Conservation (phyloP, 306 rosid genomes). For the Crataegus laevigata region DNA sequence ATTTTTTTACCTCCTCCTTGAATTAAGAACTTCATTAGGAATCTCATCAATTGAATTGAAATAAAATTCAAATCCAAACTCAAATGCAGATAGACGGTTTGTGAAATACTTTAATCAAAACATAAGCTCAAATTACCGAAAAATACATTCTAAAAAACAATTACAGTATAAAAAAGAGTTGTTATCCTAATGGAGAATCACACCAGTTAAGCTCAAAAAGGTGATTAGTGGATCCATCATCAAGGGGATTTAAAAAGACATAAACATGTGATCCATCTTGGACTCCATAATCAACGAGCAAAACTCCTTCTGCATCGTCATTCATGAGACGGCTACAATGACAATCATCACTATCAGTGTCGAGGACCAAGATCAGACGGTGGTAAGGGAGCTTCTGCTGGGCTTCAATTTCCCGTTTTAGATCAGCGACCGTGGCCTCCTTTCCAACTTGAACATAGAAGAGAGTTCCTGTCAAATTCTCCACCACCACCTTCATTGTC, state of each 20-base stretch:
- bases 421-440: slow-evolving; percentile 44
- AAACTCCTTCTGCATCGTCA: slow-evolving; percentile 19
- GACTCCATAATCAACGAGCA: slow-evolving; percentile 51
- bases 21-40: too few relatives aligned
- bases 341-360: slow-evolving; percentile 6
- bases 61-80: too few relatives aligned
- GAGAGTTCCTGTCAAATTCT: slow-evolving; percentile 35
- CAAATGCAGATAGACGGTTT: too few relatives aligned
- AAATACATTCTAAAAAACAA: neutral
- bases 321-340: slow-evolving; percentile 9
- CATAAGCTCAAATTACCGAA: neutral
- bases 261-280: slow-evolving; percentile 64
- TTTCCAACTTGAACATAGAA: slow-evolving; percentile 21
- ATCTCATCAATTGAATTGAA: too few relatives aligned
- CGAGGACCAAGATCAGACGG: slow-evolving; percentile 46
- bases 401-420: slow-evolving; percentile 48
- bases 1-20: too few relatives aligned
- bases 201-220: slow-evolving; percentile 1
- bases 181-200: neutral
- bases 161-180: neutral
- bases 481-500: slow-evolving; percentile 28
- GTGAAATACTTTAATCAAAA: too few relatives aligned
- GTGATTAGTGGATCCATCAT: slow-evolving; percentile 23
- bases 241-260: slow-evolving; percentile 42
- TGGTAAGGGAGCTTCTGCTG: slow-evolving; percentile 54